Base-by-base conservation (phyloP, 371 early-diverging fungal species). In the Funneliformis caledonium region DNA sequence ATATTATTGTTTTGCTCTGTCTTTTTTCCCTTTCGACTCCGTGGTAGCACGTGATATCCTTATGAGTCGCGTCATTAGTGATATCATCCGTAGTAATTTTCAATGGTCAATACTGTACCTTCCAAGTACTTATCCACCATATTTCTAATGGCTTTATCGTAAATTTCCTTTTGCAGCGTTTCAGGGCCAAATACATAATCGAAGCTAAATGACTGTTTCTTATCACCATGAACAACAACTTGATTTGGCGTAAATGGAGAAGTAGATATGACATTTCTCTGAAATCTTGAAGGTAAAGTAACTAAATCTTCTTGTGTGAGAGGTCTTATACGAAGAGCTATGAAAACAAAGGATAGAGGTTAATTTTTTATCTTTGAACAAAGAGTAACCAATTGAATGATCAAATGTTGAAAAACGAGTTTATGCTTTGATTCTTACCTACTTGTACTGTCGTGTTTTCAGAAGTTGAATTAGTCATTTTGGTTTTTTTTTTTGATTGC, bases 81-180 rank as follows among this genome's bases (percentile, higher is more conserved):
- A 31, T 64, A 31, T 12, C 7, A 31, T 31, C 22, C 10, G 10
- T 11, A 64, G 14, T 64, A 62, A 62, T 8, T 8, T 22, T 5
- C 2, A 43, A 43, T 19, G 22, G 19, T 19, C 42, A 5, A 26
- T 45, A 70, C 14, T 43, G n/a, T 33, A 91, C 99, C 99, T 81
- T 96, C 96, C 70, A 96, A 84, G 83, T 97, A 97, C 80, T 93
- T 91, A 69, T 92, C 92, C 5, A 99, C 91, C 83, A 98, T 85
- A 22, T 90, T 90, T 26, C 87, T 85, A 4, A 92, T 94, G 33
- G 90, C 88, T 2, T 87, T 83, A 6, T 88, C 88, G 87, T 93
- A 98, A 33, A 99, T 87, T 43, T 92, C 88, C 59, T 89, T 84
- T 85, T 98, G 98, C 11, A 89, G 80, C 16, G 91, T 82, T 42